These are phyloP conservation scores for Sporobolomyces pararoseus DNA, from an alignment of 768 basidiomycete genomes.

Conservation along the genomic window DNA sequence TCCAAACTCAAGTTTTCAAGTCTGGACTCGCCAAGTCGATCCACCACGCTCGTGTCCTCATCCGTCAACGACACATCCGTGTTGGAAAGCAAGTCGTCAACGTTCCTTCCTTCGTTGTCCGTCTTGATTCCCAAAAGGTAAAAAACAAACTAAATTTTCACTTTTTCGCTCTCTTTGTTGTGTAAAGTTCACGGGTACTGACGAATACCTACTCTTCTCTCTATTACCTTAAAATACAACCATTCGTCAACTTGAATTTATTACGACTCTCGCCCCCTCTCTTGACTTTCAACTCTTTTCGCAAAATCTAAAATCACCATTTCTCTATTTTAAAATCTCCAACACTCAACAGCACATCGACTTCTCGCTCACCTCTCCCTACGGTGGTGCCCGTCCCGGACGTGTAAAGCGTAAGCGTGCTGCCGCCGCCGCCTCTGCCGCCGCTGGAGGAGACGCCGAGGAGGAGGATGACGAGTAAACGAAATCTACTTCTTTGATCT, in stretches of 20 bases:
- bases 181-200: neutral
- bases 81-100: constrained; percentile 99
- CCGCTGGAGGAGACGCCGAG: constrained; percentile 81
- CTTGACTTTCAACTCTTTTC: neutral
- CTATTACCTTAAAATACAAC: too few relatives aligned
- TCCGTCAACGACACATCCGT: constrained; percentile 98
- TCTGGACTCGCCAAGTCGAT: constrained; percentile 94
- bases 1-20: constrained; percentile 99
- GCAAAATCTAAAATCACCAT: too few relatives aligned
- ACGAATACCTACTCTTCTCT: too few relatives aligned
- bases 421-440: constrained; percentile 83
- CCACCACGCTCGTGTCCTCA: constrained; percentile 96
- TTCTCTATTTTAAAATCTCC: too few relatives aligned
- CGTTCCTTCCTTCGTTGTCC: constrained; percentile 96
- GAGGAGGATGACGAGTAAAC: constrained; percentile 68
- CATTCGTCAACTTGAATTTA: too few relatives aligned
- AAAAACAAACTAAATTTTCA: constrained; percentile 12
- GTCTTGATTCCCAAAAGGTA: constrained; percentile 94
- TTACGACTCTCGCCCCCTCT: too few relatives aligned
- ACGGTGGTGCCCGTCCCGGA: constrained; percentile 74
- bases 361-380: constrained; percentile 94
- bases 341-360: constrained; percentile 72
- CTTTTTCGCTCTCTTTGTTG: too few relatives aligned
- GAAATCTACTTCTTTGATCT: neutral
- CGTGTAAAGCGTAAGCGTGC: constrained; percentile 99